A percentile compares a stretch with the other conserved stretches of the same genome.
These are phyloP conservation scores for Salix exigua DNA, from an alignment of 345 rosid genomes.

Conservation along the genomic window DNA sequence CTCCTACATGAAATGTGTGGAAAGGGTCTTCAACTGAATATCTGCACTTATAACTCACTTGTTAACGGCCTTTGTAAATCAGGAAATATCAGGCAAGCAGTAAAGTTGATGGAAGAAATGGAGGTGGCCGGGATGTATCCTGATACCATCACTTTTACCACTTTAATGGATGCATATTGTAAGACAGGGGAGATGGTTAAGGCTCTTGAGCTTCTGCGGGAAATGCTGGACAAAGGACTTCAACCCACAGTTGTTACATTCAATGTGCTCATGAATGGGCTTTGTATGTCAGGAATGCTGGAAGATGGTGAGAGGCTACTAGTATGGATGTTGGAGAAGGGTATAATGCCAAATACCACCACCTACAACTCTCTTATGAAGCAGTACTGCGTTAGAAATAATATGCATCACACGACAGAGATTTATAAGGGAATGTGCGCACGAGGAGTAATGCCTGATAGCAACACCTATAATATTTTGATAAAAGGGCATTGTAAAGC, in stretches of 20 bases:
- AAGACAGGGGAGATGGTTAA: slow-evolving; percentile 64
- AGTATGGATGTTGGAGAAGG: slow-evolving; percentile 81
- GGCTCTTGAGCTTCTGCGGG: slow-evolving; percentile 60
- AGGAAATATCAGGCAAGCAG: slow-evolving; percentile 60
- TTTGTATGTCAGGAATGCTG: slow-evolving; percentile 75
- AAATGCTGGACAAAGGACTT: slow-evolving; percentile 74
- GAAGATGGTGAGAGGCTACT: slow-evolving; percentile 75
- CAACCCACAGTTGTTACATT: slow-evolving; percentile 75
- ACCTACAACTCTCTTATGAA: slow-evolving; percentile 82
- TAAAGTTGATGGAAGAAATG: slow-evolving; percentile 72
- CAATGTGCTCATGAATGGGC: slow-evolving; percentile 85
- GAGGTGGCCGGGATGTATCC: slow-evolving; percentile 53
- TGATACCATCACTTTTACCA: slow-evolving; percentile 70
- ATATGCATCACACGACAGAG: slow-evolving; percentile 47
- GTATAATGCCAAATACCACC: slow-evolving; percentile 66
- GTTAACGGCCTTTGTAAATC: slow-evolving; percentile 82
- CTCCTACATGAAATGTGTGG: slow-evolving; percentile 80
- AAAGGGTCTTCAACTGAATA: slow-evolving; percentile 72
- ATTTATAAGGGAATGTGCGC: slow-evolving; percentile 57
- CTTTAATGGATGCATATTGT: slow-evolving; percentile 77
- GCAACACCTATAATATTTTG: slow-evolving; percentile 73
- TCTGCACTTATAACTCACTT: slow-evolving; percentile 66
- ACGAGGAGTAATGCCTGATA: slow-evolving; percentile 62
- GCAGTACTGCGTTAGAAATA: slow-evolving; percentile 56
- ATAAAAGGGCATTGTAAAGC: slow-evolving; percentile 87